Percentiles rank a stretch among this genome's conserved stretches.
These are phyloP conservation scores for Cenococcum geophilum DNA, from an alignment of 495 filamentous ascomycete genomes.

Conservation along the genomic window DNA sequence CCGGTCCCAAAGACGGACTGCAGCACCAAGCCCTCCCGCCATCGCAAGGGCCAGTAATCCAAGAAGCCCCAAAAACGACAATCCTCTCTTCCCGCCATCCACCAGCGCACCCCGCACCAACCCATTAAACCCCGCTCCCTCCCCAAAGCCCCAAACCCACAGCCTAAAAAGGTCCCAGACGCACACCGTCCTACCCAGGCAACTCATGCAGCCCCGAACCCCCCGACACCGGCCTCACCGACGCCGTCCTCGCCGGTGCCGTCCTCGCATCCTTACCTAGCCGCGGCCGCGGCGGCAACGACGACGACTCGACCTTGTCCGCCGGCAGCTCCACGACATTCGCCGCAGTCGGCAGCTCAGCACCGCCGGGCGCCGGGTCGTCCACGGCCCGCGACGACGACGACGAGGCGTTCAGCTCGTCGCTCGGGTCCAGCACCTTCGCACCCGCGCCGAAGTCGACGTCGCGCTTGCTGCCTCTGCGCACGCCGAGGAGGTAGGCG, in stretches of 20 bases:
- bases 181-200: not conserved
- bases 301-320: not conserved
- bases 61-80: too few relatives aligned
- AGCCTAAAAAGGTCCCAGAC: not conserved
- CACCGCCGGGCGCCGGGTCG: too few relatives aligned
- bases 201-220: not conserved
- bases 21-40: too few relatives aligned
- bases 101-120: too few relatives aligned
- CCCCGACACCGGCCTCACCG: not conserved
- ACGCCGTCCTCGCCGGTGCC: not conserved
- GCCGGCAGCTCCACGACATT: not conserved
- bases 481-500: not conserved
- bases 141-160: not conserved
- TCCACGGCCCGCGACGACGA: too few relatives aligned
- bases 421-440: not conserved
- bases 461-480: not conserved
- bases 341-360: not conserved
- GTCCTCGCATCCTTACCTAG: too few relatives aligned
- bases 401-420: not conserved
- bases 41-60: too few relatives aligned
- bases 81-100: too few relatives aligned
- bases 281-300: too few relatives aligned
- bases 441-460: not conserved
- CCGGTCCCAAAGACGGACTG: too few relatives aligned
- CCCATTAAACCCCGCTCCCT: too few relatives aligned